Percentiles rank a stretch among this genome's conserved stretches.
These are phyloP conservation scores for Leptodontidium sp. DNA, from an alignment of 2,329 filamentous ascomycete species.

Conservation along the genomic window DNA sequence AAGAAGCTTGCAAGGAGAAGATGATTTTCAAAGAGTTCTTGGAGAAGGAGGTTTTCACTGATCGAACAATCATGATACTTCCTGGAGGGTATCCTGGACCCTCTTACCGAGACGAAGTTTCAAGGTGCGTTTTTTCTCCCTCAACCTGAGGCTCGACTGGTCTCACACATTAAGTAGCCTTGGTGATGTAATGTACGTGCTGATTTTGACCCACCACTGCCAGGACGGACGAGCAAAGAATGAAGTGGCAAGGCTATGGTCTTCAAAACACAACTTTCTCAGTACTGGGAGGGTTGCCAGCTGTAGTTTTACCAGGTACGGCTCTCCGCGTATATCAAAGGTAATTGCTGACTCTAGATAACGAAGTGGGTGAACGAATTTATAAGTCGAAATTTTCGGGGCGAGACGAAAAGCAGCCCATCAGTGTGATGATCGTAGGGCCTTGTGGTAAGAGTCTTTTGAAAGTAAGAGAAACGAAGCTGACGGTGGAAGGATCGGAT, in stretches of 20 bases:
- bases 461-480: not conserved
- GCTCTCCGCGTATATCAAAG: too few relatives aligned
- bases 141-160: too few relatives aligned
- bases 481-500: constrained; percentile 23
- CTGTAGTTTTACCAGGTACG: constrained; percentile 35
- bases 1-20: constrained; percentile 24
- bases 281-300: constrained; percentile 34
- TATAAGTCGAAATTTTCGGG: constrained; percentile 33
- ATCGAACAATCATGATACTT: constrained; percentile 34
- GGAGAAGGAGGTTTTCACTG: constrained; percentile 24
- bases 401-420: constrained; percentile 28
- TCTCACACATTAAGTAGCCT: too few relatives aligned
- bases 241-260: constrained; percentile 38
- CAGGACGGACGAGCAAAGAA: constrained; percentile 24
- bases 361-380: constrained; percentile 30
- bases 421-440: constrained; percentile 36
- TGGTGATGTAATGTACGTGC: not conserved
- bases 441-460: constrained; percentile 24
- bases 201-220: not conserved
- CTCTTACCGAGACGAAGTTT: constrained; percentile 26
- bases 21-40: constrained; percentile 30
- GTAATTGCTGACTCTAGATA: not conserved
- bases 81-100: constrained; percentile 26
- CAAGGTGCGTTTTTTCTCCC: constrained; percentile 11
- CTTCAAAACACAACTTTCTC: constrained; percentile 33